Conservation (phyloP, 2,329 filamentous ascomycete species). For the Colletotrichum siamense region DNA sequence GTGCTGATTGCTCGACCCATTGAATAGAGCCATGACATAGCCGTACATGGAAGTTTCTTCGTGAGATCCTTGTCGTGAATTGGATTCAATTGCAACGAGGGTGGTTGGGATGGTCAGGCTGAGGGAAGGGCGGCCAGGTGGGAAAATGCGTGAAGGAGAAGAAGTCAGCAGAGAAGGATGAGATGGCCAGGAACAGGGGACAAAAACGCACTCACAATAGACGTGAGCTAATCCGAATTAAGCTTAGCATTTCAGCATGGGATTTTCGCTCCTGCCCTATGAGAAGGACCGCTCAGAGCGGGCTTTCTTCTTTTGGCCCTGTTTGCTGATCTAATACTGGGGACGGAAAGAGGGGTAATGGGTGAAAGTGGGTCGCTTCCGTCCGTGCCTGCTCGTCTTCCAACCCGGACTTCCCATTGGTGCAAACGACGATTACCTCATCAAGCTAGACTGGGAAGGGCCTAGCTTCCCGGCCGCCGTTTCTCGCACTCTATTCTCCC, state of each 20-base stretch:
- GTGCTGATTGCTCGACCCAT: neutral
- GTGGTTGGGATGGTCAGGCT: neutral
- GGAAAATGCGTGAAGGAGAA: neutral
- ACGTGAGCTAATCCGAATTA: neutral
- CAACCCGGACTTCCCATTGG: neutral
- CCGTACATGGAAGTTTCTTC: neutral
- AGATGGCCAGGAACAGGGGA: slow-evolving; percentile 13
- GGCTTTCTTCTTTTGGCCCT: neutral
- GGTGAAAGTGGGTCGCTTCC: slow-evolving; percentile 2
- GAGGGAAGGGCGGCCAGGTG: neutral
- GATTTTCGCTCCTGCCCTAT: neutral
- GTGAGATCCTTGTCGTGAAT: neutral
- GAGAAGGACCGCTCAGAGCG: neutral
- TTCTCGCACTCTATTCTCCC: neutral
- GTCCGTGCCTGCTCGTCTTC: neutral
- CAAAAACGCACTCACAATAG: neutral
- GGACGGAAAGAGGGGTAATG: slow-evolving; percentile 9
- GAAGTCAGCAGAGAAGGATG: slow-evolving; percentile 4
- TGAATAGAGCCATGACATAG: neutral
- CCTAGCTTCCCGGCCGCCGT: neutral
- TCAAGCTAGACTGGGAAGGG: neutral
- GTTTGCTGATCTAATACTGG: neutral
- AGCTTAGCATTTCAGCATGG: neutral
- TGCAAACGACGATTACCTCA: neutral
- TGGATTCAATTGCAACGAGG: neutral